Evolutionary conservation across 805 yeast genomes (phyloP).

Genomic region (Saturnispora saitoi): DNA sequence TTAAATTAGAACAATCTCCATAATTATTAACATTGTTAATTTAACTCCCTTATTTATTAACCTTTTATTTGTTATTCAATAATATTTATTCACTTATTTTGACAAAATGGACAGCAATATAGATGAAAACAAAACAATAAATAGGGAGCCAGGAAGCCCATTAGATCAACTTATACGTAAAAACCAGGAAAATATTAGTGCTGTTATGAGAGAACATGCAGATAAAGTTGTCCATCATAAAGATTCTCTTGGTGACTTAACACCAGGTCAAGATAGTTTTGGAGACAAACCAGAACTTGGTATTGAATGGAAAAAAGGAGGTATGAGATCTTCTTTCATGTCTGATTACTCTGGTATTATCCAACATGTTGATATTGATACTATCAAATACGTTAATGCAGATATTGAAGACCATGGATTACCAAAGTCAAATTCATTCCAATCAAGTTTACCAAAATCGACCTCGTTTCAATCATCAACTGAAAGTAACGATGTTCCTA

Average conservation of each 20-base stretch:
- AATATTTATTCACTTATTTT: neutral
- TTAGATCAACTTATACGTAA: neutral
- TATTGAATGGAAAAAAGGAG: slow-evolving; percentile 5
- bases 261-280: neutral
- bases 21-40: neutral
- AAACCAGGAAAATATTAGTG: neutral
- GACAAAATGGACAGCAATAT: neutral
- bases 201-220: neutral
- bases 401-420: slow-evolving; percentile 6
- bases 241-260: neutral
- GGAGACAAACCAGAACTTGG: neutral
- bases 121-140: neutral
- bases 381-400: slow-evolving; percentile 25
- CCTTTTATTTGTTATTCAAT: neutral
- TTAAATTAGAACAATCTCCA: neutral
- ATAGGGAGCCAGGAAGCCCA: neutral
- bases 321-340: slow-evolving; percentile 25
- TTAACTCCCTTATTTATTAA: neutral
- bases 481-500: slow-evolving; percentile 18
- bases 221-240: neutral
- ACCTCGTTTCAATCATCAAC: neutral
- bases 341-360: slow-evolving; percentile 32
- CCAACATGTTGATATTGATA: slow-evolving; percentile 30
- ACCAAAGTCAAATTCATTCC: neutral
- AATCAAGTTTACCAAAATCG: slow-evolving; percentile 1